Conservation (phyloP, 2,329 filamentous ascomycete genomes). For the Colletotrichum falcatum region DNA sequence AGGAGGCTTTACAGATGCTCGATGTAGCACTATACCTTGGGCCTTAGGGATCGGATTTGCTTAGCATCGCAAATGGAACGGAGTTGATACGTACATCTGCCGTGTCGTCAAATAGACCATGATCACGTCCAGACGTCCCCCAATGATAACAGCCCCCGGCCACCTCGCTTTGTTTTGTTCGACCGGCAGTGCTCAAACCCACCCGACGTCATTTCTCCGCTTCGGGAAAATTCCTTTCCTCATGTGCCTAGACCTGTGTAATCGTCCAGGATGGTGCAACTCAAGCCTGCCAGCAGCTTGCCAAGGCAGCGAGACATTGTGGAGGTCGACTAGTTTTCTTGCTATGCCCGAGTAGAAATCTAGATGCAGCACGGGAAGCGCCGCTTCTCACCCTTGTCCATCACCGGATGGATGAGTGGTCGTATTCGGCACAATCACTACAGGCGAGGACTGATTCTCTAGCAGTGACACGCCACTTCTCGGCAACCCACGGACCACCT, state of each 20-base stretch:
- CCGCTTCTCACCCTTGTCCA: neutral
- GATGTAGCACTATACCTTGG: conserved; percentile 41
- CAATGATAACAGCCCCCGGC: conserved; percentile 4
- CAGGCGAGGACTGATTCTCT: neutral
- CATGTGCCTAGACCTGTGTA: neutral
- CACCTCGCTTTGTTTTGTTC: no score
- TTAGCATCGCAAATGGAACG: conserved; percentile 42
- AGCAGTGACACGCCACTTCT: neutral
- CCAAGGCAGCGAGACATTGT: no score
- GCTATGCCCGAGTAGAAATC: neutral
- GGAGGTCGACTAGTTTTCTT: neutral
- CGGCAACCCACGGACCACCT: neutral
- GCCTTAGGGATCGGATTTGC: conserved; percentile 42
- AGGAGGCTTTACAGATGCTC: conserved; percentile 42
- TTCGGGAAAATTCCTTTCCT: neutral
- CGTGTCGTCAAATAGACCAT: conserved; percentile 40
- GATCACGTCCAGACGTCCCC: conserved; percentile 38
- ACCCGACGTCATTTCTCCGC: neutral
- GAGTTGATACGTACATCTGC: conserved; percentile 42
- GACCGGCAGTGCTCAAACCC: neutral
- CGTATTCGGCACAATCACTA: neutral
- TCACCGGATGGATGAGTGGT: neutral
- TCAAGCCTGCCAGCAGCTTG: neutral
- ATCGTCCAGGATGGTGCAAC: neutral
- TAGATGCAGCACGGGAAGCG: no score